These are phyloP conservation scores for Austroboletus novae-zelandiae DNA, from an alignment of 1,284 basidiomycete species.

Conservation along the genomic window DNA sequence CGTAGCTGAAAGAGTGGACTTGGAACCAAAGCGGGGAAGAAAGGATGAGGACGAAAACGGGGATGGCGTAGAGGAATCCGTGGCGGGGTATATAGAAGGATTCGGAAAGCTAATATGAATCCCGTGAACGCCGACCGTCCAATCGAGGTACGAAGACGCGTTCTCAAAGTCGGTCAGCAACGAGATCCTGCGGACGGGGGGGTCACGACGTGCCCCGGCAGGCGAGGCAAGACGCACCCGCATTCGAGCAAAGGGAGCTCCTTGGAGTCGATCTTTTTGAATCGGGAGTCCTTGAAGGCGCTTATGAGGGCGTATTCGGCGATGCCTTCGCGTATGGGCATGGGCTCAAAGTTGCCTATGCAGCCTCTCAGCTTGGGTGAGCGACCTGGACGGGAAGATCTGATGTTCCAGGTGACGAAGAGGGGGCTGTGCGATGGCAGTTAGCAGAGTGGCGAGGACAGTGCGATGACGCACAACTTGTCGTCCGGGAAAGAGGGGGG, in stretches of 20 bases:
- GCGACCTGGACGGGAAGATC: constrained; percentile 54
- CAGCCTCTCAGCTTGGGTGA: constrained; percentile 81
- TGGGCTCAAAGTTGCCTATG: constrained; percentile 90
- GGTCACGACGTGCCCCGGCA: background rate
- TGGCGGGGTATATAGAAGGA: constrained; percentile 55
- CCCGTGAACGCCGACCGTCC: constrained; percentile 90
- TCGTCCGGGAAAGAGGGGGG: constrained; percentile 61
- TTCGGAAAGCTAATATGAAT: constrained; percentile 88
- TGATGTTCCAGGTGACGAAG: constrained; percentile 96
- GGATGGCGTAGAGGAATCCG: constrained; percentile 58
- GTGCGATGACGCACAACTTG: constrained; percentile 57
- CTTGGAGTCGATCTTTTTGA: constrained; percentile 66
- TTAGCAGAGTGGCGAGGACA: constrained; percentile 1
- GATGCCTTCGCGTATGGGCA: constrained; percentile 74
- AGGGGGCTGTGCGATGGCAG: constrained; percentile 63
- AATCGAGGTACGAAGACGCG: constrained; percentile 83
- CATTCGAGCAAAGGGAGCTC: constrained; percentile 85
- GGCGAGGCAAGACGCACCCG: constrained; percentile 53
- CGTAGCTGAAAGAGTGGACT: constrained; percentile 76
- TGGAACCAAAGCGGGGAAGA: constrained; percentile 53
- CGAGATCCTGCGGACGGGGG: constrained; percentile 57
- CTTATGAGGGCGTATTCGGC: constrained; percentile 90
- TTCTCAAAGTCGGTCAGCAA: constrained; percentile 92
- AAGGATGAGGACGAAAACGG: constrained; percentile 64
- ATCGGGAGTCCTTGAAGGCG: constrained; percentile 70